Conservation (phyloP, 1,139 yeast species). For the Kodamaea fungicola region DNA sequence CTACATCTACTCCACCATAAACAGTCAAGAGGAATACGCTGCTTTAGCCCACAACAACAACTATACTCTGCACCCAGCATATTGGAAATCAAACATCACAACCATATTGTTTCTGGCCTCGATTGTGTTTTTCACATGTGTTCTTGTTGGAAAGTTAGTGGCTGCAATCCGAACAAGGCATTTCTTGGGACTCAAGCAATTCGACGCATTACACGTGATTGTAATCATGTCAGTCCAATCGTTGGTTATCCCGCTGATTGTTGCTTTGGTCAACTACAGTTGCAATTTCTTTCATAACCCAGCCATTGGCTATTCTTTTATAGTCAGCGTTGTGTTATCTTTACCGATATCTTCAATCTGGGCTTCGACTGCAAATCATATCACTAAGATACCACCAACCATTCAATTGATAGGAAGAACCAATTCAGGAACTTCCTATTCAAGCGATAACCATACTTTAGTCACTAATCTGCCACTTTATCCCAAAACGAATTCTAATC, state of each 20-base stretch:
- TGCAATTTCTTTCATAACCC: slow-evolving; percentile 12
- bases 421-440: slow-evolving; percentile 2
- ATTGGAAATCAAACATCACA: slow-evolving; percentile 46
- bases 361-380: slow-evolving; percentile 65
- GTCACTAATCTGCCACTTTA: background rate
- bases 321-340: slow-evolving; percentile 50
- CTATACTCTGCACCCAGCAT: background rate
- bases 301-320: slow-evolving; percentile 20
- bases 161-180: slow-evolving; percentile 71
- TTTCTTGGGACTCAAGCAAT: slow-evolving; percentile 73
- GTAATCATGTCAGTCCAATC: slow-evolving; percentile 83
- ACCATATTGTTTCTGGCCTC: slow-evolving; percentile 66
- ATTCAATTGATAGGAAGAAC: slow-evolving; percentile 18
- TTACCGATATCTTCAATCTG: slow-evolving; percentile 84
- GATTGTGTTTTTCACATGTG: slow-evolving; percentile 55
- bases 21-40: background rate
- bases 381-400: slow-evolving; percentile 24
- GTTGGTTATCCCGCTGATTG: slow-evolving; percentile 68
- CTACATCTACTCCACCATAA: slow-evolving; percentile 40
- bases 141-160: slow-evolving; percentile 59
- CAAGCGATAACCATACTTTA: background rate
- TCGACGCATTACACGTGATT: slow-evolving; percentile 76
- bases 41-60: background rate
- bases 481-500: background rate
- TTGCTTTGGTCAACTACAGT: slow-evolving; percentile 53